Conservation (phyloP, 140 eudicot species). For the Senecio squalidus region DNA sequence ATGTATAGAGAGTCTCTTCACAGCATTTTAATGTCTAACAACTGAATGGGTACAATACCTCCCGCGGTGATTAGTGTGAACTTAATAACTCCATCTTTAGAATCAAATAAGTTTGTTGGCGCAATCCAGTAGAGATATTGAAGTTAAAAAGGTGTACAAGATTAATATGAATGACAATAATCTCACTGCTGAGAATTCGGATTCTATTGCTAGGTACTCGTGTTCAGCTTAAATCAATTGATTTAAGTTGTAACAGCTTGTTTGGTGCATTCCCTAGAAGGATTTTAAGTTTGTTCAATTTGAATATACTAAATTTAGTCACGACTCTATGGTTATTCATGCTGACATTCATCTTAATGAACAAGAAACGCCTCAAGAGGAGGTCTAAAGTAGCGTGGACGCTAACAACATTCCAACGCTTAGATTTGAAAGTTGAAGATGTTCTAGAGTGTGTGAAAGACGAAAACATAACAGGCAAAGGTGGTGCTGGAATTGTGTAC, state of each 20-base stretch:
- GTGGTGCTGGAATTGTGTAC: conserved; percentile 56
- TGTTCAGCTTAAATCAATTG: conserved; percentile 25
- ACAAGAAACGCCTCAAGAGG: conserved; percentile 14
- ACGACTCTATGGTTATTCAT: conserved; percentile 11
- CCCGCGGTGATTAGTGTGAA: conserved; percentile 28
- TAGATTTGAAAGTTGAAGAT: conserved; percentile 43
- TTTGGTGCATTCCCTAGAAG: conserved; percentile 36
- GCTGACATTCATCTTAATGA: conserved; percentile 18
- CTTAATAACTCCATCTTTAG: conserved; percentile 24
- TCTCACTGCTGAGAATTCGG: conserved; percentile 36
- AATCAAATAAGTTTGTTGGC: conserved; percentile 31
- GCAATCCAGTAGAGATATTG: conserved; percentile 32
- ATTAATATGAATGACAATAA: conserved; percentile 33
- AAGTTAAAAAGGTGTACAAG: conserved; percentile 19
- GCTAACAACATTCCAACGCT: conserved; percentile 32
- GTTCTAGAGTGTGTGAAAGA: conserved; percentile 44
- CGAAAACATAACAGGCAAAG: conserved; percentile 49
- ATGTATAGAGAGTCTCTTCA: conserved; percentile 34
- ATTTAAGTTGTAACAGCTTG: conserved; percentile 36
- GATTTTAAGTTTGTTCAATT: conserved; percentile 20
- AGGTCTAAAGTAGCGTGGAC: conserved; percentile 36
- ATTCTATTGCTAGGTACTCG: conserved; percentile 26
- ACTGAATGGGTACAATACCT: conserved; percentile 42
- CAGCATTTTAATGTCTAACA: conserved; percentile 39
- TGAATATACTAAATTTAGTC: conserved; percentile 29